phyloP scores from a whole-genome alignment of 768 basidiomycete species.

The Boletus pseudopeckii region DNA sequence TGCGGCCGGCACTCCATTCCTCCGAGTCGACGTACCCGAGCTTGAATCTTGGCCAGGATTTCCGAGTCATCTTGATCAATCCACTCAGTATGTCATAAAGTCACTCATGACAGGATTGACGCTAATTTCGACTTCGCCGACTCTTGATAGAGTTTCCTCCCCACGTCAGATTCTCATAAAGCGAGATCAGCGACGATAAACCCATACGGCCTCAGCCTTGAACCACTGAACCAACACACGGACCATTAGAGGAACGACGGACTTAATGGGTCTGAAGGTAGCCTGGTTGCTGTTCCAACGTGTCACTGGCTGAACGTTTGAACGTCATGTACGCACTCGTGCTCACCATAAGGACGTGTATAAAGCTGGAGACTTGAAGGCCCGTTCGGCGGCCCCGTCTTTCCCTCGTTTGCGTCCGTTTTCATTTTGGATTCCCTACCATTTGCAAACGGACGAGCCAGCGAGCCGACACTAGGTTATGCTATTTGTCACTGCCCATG shows the following conservation, averaged over 20 bases:
- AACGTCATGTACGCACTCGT: background rate
- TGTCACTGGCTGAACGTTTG: slow-evolving; percentile 2
- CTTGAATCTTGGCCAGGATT: slow-evolving; percentile 87
- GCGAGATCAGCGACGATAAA: background rate
- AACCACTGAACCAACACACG: slow-evolving; percentile 96
- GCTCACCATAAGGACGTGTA: slow-evolving; percentile 27
- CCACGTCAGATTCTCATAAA: slow-evolving; percentile 36
- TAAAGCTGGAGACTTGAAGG: slow-evolving; percentile 1
- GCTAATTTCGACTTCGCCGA: slow-evolving; percentile 80
- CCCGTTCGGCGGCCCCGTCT: too few species aligned
- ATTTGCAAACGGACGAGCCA: too few species aligned
- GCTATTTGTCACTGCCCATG: too few species aligned
- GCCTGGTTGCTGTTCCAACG: slow-evolving; percentile 37
- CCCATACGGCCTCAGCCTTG: slow-evolving; percentile 88
- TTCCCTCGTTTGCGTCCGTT: too few species aligned
- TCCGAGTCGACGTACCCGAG: too few species aligned
- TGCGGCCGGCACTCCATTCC: background rate
- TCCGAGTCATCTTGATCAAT: slow-evolving; percentile 81
- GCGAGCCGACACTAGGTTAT: too few species aligned
- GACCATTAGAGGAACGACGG: slow-evolving; percentile 88
- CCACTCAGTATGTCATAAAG: slow-evolving; percentile 5
- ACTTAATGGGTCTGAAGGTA: slow-evolving; percentile 93
- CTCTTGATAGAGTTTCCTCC: slow-evolving; percentile 94
- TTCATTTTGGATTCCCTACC: too few species aligned
- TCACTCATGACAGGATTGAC: background rate